Evolutionary conservation across 345 rosid genomes (phyloP).

Genomic region (Eucalyptus cloeziana): DNA sequence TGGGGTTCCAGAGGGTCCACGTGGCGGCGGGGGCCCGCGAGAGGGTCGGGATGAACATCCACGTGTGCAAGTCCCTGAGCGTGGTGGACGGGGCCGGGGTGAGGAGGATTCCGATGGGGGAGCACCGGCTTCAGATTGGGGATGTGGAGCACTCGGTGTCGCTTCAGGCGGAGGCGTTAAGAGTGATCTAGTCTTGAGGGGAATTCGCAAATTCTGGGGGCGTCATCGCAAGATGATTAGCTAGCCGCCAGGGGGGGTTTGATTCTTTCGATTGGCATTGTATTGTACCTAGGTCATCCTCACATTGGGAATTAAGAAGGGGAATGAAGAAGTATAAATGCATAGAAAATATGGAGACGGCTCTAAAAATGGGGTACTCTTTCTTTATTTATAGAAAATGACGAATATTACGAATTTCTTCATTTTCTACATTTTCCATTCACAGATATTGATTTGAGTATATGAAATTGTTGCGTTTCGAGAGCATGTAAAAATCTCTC

Average conservation of each 20-base stretch:
- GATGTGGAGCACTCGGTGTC: constrained; percentile 42
- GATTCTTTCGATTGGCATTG: neutral
- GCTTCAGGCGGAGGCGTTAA: constrained; percentile 42
- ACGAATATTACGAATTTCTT: neutral
- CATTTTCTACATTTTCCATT: neutral
- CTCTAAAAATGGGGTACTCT: neutral
- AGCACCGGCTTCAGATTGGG: constrained; percentile 63
- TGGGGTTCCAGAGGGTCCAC: constrained; percentile 55
- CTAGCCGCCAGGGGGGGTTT: neutral
- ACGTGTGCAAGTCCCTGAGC: constrained; percentile 78
- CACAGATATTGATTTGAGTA: neutral
- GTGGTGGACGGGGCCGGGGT: constrained; percentile 70
- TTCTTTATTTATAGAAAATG: neutral
- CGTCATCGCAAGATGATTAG: neutral
- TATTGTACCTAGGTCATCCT: neutral
- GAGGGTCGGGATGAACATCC: constrained; percentile 47
- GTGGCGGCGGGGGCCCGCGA: constrained; percentile 37
- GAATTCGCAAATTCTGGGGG: neutral
- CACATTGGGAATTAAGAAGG: neutral
- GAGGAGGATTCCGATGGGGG: constrained; percentile 82
- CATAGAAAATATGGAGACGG: neutral
- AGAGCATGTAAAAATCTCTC: neutral
- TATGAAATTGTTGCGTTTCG: neutral
- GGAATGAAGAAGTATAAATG: neutral
- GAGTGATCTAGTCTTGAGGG: constrained; percentile 32